Evolutionary conservation across 148 eudicot genomes (phyloP).

Genomic region (Dysphania ambrosioides): DNA sequence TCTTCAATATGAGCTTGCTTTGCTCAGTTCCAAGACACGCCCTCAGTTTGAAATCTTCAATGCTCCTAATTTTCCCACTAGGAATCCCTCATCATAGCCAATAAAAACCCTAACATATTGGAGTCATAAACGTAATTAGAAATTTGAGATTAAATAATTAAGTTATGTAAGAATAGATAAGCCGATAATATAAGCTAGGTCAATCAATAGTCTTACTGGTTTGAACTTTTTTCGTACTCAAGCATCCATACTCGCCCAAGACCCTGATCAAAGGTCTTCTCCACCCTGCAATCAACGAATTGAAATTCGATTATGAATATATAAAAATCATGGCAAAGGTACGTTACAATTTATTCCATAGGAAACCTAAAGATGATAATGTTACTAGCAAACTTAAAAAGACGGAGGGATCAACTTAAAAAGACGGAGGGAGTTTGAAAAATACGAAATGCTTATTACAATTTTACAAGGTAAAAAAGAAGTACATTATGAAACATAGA

Average conservation of each 20-base stretch:
- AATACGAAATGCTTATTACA: too few species aligned
- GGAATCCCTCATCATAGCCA: slow-evolving; percentile 31
- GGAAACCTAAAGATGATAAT: not conserved
- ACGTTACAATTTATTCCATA: too few species aligned
- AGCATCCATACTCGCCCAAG: slow-evolving; percentile 46
- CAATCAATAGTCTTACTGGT: slow-evolving; percentile 27
- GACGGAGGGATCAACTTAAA: too few species aligned
- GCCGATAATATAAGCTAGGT: too few species aligned
- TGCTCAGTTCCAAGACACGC: not conserved
- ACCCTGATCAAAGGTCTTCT: slow-evolving; percentile 39
- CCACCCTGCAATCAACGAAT: slow-evolving; percentile 23
- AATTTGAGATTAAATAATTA: not conserved
- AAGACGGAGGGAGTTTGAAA: too few species aligned
- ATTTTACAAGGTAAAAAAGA: too few species aligned
- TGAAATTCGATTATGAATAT: not conserved
- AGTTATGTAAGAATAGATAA: not conserved
- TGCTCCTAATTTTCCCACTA: not conserved
- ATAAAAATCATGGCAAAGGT: not conserved
- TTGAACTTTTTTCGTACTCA: slow-evolving; percentile 28
- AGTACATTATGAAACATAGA: not conserved
- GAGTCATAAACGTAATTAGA: not conserved
- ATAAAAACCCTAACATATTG: slow-evolving; percentile 18
- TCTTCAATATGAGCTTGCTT: too few species aligned
- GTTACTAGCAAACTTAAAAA: not conserved
- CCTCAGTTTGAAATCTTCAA: not conserved